Percentiles rank a stretch among this genome's conserved stretches.
Evolutionary conservation across 106 monocot genomes (phyloP).

Genomic region (Platanthera guangdongensis): DNA sequence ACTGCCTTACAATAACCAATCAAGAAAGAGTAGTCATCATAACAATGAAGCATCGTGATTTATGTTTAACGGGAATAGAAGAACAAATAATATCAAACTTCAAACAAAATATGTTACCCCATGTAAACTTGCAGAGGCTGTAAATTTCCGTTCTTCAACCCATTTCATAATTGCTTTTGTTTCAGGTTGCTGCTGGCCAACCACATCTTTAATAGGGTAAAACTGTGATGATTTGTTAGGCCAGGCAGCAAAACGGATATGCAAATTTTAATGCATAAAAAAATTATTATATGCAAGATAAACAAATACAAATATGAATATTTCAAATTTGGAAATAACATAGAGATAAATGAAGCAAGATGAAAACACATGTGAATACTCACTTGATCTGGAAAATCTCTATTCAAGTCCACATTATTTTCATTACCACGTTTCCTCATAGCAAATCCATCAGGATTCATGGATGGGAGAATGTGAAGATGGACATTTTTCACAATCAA

Average conservation of each 20-base stretch:
- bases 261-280: not conserved
- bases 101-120: constrained; percentile 48
- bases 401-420: constrained; percentile 86
- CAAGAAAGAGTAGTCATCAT: not conserved
- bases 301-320: not conserved
- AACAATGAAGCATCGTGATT: not conserved
- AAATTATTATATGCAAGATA: not conserved
- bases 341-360: not conserved
- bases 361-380: constrained; percentile 4
- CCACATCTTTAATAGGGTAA: constrained; percentile 57
- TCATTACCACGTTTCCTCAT: constrained; percentile 89
- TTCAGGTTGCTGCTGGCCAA: constrained; percentile 70
- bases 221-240: constrained; percentile 39
- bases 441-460: constrained; percentile 99
- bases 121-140: constrained; percentile 96
- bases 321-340: not conserved
- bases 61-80: not conserved
- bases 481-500: constrained; percentile 70
- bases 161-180: constrained; percentile 90
- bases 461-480: constrained; percentile 96
- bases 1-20: not conserved
- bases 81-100: not conserved
- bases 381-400: constrained; percentile 99
- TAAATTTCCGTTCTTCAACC: constrained; percentile 57
- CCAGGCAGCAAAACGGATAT: constrained; percentile 8